Evolutionary conservation across 2,329 filamentous ascomycete species (phyloP), one percentile per base, ranked within the genome.

Genomic region (Arthrocladium fulminans): DNA sequence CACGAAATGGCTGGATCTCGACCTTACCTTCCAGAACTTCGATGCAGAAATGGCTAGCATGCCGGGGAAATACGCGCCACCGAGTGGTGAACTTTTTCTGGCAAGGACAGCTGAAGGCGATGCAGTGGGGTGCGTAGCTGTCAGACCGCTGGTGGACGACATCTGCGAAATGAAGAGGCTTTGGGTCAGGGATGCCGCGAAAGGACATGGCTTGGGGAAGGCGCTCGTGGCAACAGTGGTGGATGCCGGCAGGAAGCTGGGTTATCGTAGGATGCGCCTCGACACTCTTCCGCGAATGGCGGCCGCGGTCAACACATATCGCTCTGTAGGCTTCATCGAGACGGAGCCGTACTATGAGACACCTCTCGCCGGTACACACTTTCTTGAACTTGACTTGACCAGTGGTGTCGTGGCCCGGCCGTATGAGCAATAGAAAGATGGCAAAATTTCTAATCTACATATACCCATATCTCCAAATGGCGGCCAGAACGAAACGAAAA

Each of bases 141-240:
- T 58, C 47, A 51, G 56, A 23, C 20, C 30, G n/a, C 44, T 47
- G 25, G 24, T 8, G 10, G 34, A 19, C 10, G 32, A 48, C 12
- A 60, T 59, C 17, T 74, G 71, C 55, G 78, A 81, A 59, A 73
- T 81, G 65, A 81, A 81, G 59, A 67, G 77, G 1, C 64, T 81
- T 0, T 81, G 77, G 54, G 68, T 77, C 7, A 51, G 63, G 2
- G 73, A 73, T 0, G 57, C 63, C 34, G 68, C 69, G 1, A 69
- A 77, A 20, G 73, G 76, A 2, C 54, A 66, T 10, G 74, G 76
- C 0, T 58, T 76, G 1, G 76, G 76, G 1, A 67, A 65, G 44
- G 63, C 64, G 2, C 62, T 81, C 15, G 67, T 76, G 3, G 60
- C 68, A 39, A 61, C 59, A 0, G 66, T 73, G 2, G 57, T 81